Conservation (phyloP, 2,329 filamentous ascomycete species). For the Coniochaeta sp. region DNA sequence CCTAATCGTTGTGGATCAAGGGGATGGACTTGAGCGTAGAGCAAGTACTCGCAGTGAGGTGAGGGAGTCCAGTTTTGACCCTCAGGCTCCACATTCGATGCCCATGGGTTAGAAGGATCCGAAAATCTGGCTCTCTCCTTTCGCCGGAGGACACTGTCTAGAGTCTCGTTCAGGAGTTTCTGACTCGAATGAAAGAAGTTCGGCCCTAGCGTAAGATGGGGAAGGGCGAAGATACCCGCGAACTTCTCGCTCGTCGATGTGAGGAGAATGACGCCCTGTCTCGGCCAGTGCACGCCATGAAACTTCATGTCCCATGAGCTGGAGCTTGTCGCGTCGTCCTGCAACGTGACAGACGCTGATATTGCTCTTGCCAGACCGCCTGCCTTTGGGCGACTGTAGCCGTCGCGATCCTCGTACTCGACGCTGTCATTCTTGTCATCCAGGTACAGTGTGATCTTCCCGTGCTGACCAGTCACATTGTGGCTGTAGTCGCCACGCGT, state of each 20-base stretch:
- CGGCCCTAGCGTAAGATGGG: conserved; percentile 63
- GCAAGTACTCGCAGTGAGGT: conserved; percentile 81
- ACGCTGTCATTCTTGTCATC: conserved; percentile 42
- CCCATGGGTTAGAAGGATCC: conserved; percentile 67
- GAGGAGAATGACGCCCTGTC: conserved; percentile 71
- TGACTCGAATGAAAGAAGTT: conserved; percentile 52
- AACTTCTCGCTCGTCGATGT: conserved; percentile 92
- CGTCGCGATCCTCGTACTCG: conserved; percentile 32
- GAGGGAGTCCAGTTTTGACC: conserved; percentile 50
- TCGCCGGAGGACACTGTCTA: conserved; percentile 58
- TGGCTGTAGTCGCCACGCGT: conserved; percentile 58
- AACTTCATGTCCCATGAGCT: conserved; percentile 74
- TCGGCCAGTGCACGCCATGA: conserved; percentile 79
- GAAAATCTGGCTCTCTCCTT: conserved; percentile 50
- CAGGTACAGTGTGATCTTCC: conserved; percentile 62
- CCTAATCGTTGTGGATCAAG: conserved; percentile 30
- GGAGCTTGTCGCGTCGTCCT: conserved; percentile 61
- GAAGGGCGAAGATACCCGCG: conserved; percentile 81
- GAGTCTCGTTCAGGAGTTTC: conserved; percentile 62
- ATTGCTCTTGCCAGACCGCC: conserved; percentile 59
- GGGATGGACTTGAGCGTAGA: conserved; percentile 74
- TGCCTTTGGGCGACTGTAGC: conserved; percentile 25
- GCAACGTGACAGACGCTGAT: conserved; percentile 60
- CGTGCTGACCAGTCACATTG: conserved; percentile 70
- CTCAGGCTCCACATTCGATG: conserved; percentile 55